phyloP scores from a whole-genome alignment of 1,284 basidiomycete species.

The Sporisorium scitamineum region DNA sequence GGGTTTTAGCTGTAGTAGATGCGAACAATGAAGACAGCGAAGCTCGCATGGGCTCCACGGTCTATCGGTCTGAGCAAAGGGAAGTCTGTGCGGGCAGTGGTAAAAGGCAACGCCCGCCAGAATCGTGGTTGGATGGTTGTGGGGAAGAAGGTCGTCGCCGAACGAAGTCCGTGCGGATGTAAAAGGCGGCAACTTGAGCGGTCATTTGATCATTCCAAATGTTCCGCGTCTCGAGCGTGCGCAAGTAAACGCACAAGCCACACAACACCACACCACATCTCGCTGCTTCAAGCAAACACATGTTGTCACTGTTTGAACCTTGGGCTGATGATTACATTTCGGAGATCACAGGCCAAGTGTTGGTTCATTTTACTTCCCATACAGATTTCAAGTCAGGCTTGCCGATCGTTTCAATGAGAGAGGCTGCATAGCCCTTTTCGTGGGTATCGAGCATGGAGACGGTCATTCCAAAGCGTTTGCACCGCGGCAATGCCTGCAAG shows the following conservation, averaged over 20 bases:
- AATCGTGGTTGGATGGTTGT: background rate
- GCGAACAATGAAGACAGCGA: background rate
- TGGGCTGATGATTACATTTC: too few species aligned
- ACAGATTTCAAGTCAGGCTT: constrained; percentile 19
- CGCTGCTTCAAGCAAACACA: constrained; percentile 1
- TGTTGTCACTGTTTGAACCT: background rate
- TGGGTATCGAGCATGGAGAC: constrained; percentile 36
- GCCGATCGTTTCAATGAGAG: constrained; percentile 21
- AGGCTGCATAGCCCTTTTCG: constrained; percentile 24
- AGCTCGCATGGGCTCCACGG: background rate
- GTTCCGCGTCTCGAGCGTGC: background rate
- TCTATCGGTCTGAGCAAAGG: background rate
- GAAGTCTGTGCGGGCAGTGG: background rate
- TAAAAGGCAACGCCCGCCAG: background rate
- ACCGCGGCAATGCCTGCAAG: constrained; percentile 22
- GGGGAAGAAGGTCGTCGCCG: background rate
- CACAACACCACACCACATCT: background rate
- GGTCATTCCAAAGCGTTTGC: constrained; percentile 42
- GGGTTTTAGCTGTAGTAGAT: constrained; percentile 13
- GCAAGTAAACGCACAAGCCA: too few species aligned
- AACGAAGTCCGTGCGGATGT: background rate
- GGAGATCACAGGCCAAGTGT: too few species aligned
- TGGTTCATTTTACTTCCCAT: too few species aligned
- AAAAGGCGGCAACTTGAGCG: background rate
- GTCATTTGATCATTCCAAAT: too few species aligned